These are phyloP conservation scores for Microcos paniculata DNA, from an alignment of 345 rosid genomes.

Conservation along the genomic window DNA sequence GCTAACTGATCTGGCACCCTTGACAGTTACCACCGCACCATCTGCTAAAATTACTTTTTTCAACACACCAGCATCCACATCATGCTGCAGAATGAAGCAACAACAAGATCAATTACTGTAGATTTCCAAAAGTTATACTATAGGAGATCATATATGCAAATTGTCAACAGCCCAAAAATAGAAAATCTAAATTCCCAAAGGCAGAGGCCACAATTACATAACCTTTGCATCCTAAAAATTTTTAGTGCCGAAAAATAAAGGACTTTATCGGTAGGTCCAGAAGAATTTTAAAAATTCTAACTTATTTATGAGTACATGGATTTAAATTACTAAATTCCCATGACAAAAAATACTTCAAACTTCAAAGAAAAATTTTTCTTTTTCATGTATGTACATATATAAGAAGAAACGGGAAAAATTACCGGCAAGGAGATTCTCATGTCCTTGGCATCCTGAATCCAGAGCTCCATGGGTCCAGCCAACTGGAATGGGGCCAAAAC, in stretches of 20 bases:
- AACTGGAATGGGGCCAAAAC: constrained; percentile 91
- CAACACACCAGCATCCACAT: constrained; percentile 93
- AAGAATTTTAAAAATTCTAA: no score
- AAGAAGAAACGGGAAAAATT: background rate
- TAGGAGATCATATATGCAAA: background rate
- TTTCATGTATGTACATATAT: no score
- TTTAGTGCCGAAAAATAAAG: no score
- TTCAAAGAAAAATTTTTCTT: background rate
- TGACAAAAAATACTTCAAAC: background rate
- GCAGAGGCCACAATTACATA: no score
- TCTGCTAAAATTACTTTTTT: constrained; percentile 88
- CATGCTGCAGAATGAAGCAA: constrained; percentile 62
- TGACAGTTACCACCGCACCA: constrained; percentile 87
- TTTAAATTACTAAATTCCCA: background rate
- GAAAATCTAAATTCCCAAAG: background rate
- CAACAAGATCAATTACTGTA: background rate
- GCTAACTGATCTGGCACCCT: constrained; percentile 95
- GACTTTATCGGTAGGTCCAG: no score
- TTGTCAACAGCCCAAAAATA: background rate
- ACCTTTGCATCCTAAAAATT: no score
- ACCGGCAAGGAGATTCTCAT: constrained; percentile 86
- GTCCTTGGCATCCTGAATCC: constrained; percentile 96
- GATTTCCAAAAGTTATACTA: background rate
- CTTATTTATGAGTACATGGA: no score
- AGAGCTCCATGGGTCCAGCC: constrained; percentile 89